These are phyloP conservation scores for Penicillium sp. DNA, from an alignment of 2,329 filamentous ascomycete genomes.

Conservation along the genomic window DNA sequence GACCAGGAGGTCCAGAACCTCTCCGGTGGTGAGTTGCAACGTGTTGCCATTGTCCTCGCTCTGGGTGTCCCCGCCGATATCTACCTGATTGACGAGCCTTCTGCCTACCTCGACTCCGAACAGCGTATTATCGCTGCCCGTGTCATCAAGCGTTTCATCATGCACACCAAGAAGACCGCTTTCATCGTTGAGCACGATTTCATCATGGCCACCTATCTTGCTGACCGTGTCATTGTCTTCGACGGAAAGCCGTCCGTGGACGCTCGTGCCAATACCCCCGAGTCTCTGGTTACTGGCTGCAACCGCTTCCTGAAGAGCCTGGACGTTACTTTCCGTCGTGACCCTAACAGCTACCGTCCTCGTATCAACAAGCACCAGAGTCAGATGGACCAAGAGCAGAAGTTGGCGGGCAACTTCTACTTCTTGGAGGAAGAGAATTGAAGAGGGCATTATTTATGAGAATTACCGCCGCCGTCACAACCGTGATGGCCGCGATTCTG, in stretches of 20 bases:
- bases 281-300: constrained; percentile 91
- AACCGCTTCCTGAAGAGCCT: constrained; percentile 96
- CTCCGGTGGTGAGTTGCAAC: constrained; percentile 98
- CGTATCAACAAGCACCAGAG: constrained; percentile 97
- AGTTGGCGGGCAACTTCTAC: constrained; percentile 91
- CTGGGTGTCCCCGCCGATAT: constrained; percentile 95
- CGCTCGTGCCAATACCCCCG: constrained; percentile 81
- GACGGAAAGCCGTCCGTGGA: constrained; percentile 89
- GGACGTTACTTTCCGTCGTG: constrained; percentile 96
- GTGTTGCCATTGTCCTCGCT: constrained; percentile 96
- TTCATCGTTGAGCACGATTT: constrained; percentile 99
- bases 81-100: constrained; percentile 97
- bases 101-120: constrained; percentile 96
- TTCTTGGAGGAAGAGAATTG: constrained; percentile 86
- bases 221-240: constrained; percentile 97
- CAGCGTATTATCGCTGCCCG: constrained; percentile 96
- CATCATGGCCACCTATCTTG: constrained; percentile 83
- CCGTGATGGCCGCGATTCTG: constrained; percentile 36
- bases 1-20: constrained; percentile 99
- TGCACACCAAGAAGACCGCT: constrained; percentile 99
- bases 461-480: constrained; percentile 38
- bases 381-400: constrained; percentile 97
- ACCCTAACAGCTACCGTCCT: constrained; percentile 91
- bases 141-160: constrained; percentile 99
- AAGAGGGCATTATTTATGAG: constrained; percentile 59